Evolutionary conservation across 352 stramenopile genomes (phyloP), one percentile per base, ranked within the genome.

Genomic region (Elongisporangium senticosum): DNA sequence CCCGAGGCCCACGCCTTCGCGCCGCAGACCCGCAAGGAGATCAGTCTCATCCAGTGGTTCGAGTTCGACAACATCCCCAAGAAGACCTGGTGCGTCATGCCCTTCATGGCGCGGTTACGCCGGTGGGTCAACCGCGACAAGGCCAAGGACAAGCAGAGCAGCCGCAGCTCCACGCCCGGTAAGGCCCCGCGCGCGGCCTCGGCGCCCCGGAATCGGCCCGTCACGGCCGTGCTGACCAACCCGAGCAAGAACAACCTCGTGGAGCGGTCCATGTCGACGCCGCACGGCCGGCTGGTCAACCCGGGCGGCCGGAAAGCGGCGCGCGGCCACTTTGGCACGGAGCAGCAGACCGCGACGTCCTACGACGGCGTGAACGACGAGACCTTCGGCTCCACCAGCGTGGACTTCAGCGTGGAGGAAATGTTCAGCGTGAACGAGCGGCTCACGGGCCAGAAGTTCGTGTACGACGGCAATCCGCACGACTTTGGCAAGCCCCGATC

Each of bases 391-490:
- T 69, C 72, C 17, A 73, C 71, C 4, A 81, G 81, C 52, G 83
- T 89, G 43, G 65, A 75, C 1, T 90, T 93, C 69, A 93, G 92
- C 53, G 95, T 97, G 50, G 90, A 98, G 62, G 95, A 98, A 26
- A 98, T 98, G 95, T 98, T 98, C 65, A 86, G 73, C 52, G 84
- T 96, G 22, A 98, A 98, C 69, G 92, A 98, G 77, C 75, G 77
- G 58, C 67, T 97, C 33, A 90, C 90, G 19, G 93, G 93, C 14
- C 72, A 88, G 21, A 97, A 97, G 63, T 96, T 98, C 28, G 85
- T 90, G 33, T 98, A 98, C 61, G 89, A 98, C 74, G 95, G 95
- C 21, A 98, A 98, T 67, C 93, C 95, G 26, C 93, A 98, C 64
- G 77, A 97, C 53, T 98, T 98, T 63, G 90, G 88, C 6, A 96